Evolutionary conservation across 257 asterid genomes (phyloP).

Genomic region (Misopates orontium): DNA sequence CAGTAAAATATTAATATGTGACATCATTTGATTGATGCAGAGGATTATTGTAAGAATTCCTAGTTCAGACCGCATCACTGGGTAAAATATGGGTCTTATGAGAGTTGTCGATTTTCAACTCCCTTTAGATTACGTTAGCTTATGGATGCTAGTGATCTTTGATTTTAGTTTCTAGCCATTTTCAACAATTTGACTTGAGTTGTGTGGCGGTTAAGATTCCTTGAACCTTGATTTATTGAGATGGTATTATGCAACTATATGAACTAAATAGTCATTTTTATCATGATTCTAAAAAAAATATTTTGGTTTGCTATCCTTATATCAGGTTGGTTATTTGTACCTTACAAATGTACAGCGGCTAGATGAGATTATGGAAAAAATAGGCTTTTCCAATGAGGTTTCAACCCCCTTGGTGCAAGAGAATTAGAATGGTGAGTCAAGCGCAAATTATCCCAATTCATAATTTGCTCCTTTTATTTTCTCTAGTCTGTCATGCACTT

Average conservation of each 20-base stretch:
- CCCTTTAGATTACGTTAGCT: conserved; percentile 4
- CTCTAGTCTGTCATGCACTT: neutral
- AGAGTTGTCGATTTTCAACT: conserved; percentile 13
- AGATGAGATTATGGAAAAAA: conserved; percentile 75
- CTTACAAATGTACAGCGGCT: conserved; percentile 75
- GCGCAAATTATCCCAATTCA: conserved; percentile 7
- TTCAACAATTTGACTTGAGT: neutral
- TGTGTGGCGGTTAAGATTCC: neutral
- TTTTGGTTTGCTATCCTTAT: conserved; percentile 12
- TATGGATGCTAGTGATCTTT: conserved; percentile 2
- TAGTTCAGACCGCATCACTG: neutral
- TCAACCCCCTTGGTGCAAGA: conserved; percentile 44
- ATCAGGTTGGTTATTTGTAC: conserved; percentile 86
- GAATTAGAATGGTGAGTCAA: conserved; percentile 29
- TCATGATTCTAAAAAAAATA: neutral
- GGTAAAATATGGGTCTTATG: conserved; percentile 1
- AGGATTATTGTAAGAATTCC: conserved; percentile 6
- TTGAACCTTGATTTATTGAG: neutral
- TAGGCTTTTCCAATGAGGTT: conserved; percentile 69
- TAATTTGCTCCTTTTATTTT: neutral
- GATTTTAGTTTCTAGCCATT: conserved; percentile 2
- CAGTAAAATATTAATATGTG: neutral
- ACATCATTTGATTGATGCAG: neutral
- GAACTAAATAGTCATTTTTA: neutral
- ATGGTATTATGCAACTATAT: neutral